phyloP scores from a whole-genome alignment of 176 grass and related monocot genomes.

The Musa schizocarpa region DNA sequence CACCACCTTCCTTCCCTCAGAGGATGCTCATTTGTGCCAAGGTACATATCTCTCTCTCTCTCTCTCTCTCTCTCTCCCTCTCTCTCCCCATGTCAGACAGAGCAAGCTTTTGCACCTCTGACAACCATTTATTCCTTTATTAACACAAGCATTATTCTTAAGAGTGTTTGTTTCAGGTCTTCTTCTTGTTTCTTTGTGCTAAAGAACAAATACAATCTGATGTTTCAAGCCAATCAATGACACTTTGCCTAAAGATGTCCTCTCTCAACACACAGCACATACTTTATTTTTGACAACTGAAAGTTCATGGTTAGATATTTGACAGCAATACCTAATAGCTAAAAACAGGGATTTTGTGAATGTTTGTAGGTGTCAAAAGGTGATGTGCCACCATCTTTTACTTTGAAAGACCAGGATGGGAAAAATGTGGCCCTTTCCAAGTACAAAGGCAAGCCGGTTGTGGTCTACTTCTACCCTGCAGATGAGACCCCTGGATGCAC shows the following conservation, averaged over 20 bases:
- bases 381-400: slow-evolving; percentile 53
- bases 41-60: neutral
- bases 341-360: neutral
- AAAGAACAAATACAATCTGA: too few relatives aligned
- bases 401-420: slow-evolving; percentile 76
- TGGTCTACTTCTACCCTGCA: slow-evolving; percentile 93
- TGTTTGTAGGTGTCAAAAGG: slow-evolving; percentile 57
- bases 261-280: neutral
- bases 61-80: too few relatives aligned
- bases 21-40: slow-evolving; percentile 18
- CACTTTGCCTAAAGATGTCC: too few relatives aligned
- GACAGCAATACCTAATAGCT: neutral
- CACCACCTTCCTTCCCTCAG: neutral
- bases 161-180: too few relatives aligned
- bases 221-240: too few relatives aligned
- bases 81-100: neutral
- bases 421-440: slow-evolving; percentile 68
- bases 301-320: neutral
- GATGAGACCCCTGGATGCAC: slow-evolving; percentile 93
- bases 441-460: slow-evolving; percentile 83
- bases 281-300: neutral
- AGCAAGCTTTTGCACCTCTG: neutral
- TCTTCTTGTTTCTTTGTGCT: too few relatives aligned
- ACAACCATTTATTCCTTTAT: neutral
- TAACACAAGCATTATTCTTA: neutral